Percentiles rank a stretch among this genome's conserved stretches.
phyloP scores from a whole-genome alignment of 129 eudicot species.

The Flaveria robusta region DNA sequence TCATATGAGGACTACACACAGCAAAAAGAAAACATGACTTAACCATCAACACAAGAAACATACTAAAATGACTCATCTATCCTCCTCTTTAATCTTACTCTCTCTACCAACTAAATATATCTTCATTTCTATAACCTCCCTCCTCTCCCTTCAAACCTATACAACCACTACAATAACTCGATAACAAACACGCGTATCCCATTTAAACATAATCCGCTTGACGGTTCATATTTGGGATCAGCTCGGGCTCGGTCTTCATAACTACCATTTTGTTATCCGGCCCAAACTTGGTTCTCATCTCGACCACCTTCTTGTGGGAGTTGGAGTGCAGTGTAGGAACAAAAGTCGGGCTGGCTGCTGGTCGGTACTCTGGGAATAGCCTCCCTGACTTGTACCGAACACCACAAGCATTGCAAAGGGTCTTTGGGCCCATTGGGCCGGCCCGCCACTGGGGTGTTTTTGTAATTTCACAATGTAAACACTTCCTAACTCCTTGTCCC shows the following conservation, averaged over 20 bases:
- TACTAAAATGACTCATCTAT: slow-evolving; percentile 25
- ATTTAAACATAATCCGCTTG: slow-evolving; percentile 33
- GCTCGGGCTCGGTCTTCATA: slow-evolving; percentile 14
- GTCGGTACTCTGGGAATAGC: slow-evolving; percentile 92
- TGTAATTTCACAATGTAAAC: slow-evolving; percentile 95
- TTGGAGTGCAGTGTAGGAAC: slow-evolving; percentile 86
- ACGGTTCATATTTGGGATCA: slow-evolving; percentile 38
- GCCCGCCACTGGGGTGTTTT: slow-evolving; percentile 99
- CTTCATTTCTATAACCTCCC: slow-evolving; percentile 13
- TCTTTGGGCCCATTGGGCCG: slow-evolving; percentile 97
- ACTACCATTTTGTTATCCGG: slow-evolving; percentile 24
- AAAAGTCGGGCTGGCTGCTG: slow-evolving; percentile 96
- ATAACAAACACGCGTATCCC: slow-evolving; percentile 19
- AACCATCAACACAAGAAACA: slow-evolving; percentile 35
- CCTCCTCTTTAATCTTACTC: slow-evolving; percentile 17
- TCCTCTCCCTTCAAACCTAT: slow-evolving; percentile 25
- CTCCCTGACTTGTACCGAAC: slow-evolving; percentile 96
- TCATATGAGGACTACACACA: slow-evolving; percentile 27
- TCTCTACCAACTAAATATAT: slow-evolving; percentile 39
- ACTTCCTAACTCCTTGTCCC: slow-evolving; percentile 64
- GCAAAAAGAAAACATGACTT: slow-evolving; percentile 34
- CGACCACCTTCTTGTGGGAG: slow-evolving; percentile 93
- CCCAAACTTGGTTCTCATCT: slow-evolving; percentile 69
- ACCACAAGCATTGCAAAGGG: slow-evolving; percentile 95
- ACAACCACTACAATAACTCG: slow-evolving; percentile 38